Base-by-base conservation (phyloP, 805 yeast genomes). In the Wickerhamomyces rabaulensis region DNA sequence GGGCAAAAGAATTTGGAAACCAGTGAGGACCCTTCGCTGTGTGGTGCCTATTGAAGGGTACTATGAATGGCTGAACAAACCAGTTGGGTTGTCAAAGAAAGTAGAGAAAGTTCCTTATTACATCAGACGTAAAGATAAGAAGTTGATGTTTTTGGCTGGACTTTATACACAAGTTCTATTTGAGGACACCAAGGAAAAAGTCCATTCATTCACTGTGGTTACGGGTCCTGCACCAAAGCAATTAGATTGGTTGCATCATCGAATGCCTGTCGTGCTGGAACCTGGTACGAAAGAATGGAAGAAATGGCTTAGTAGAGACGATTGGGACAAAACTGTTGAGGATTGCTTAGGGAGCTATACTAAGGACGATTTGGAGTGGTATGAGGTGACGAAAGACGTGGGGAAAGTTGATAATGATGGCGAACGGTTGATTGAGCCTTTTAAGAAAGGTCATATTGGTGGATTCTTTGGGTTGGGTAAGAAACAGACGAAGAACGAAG, bases 21-120 rank as follows among this genome's bases (percentile, higher is more conserved):
- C 69, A 1, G 69, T 78, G 6, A 65, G 73, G 33, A 65, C 71
- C 21, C 64, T 65, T 9, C 68, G 96, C 35, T 90, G 96, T 61
- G 81, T 84, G 1, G 78, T 89, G 0, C 92, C 95, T 0, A 74
- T 87, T 36, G 76, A 78, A 56, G 97, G 97, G 0, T 91, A 91
- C 63, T 91, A 78, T 58, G 97, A 91, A 64, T 91, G 97, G 97
- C 52, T 50, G 15, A 54, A 56, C 21, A 52, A 57, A 16, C 50
- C 59, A 2, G 47, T 46, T 16, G 60, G 58, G 10, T 67, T 60
- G 44, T 64, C 60, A 23, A 51, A 56, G 26, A 67, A 63, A 39
- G 57, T 57, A 3, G 68, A 67, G 9, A 84, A 80, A 57, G 61
- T 63, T 0, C 97, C 97, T 0, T 79, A 83, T 60, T 91, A 69